Base-by-base conservation (phyloP, 1,284 basidiomycete genomes). In the Apiotrichum montevideense region DNA sequence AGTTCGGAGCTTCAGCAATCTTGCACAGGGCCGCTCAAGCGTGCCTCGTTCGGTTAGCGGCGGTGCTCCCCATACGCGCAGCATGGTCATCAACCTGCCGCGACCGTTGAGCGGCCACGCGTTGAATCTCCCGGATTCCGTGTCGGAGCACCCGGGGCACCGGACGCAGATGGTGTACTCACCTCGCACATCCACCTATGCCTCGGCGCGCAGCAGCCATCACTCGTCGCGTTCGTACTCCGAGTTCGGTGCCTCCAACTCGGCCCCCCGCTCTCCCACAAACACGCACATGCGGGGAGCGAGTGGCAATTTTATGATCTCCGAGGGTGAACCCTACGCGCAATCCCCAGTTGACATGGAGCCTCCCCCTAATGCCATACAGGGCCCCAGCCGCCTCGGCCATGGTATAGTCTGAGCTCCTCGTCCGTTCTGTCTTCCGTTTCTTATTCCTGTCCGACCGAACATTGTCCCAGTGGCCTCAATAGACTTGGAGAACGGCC, bases 11-110 rank as follows among this genome's bases (percentile, higher is more conserved):
- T 7, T 46, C 6, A 46, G 45, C 45, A 35, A 34, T 9, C 50
- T 55, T 11, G 51, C 57, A 4, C 51, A 44, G 11, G 47, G 51
- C 11, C 45, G 51, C 8, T 35, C 48, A 2, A 43, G 44, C 21
- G 21, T 51, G 33, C 14, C 51, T 35, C 9, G 37, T 35, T 8
- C 57, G 41, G 3, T 21, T 14, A 33, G 46, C 51, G 7, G 58
- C 40, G 59, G 59, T 3, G 56, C 56, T 6, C 59, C 59, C 13
- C 59, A 61, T 48, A 42, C 37, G 15, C 53, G 57, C n/a, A 46
- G 15, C n/a, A 41, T 61, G 14, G 33, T 45, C n/a, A 50, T 61
- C 33, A 56, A 51, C 6, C 32, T 61, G 11, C 59, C 59, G 2
- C 56, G 59, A 10, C 56, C 59, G 6, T 48, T 61, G 21, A 58